A percentile compares a stretch with the other conserved stretches of the same genome.
phyloP scores from a whole-genome alignment of 192 early-diverging fungal genomes.

The Backusella sp. region DNA sequence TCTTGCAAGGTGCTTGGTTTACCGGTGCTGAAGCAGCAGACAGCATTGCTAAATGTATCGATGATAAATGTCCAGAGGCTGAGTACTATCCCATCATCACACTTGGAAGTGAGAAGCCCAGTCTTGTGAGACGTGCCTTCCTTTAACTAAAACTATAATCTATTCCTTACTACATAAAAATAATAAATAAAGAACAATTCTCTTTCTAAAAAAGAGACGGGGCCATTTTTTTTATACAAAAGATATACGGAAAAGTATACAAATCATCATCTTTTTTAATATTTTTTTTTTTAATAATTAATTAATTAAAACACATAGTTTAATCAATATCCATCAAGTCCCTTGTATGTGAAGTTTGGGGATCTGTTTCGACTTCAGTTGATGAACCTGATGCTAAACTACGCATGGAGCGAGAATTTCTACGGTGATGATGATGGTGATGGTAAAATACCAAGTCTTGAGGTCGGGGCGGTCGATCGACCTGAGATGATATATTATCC shows the following conservation, averaged over 20 bases:
- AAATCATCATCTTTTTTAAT: neutral
- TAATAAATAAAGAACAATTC: neutral
- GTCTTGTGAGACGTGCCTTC: conserved; percentile 5
- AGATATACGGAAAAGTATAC: neutral
- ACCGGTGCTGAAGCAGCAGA: conserved; percentile 14
- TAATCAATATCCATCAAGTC: conserved; percentile 27
- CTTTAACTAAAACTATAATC: neutral
- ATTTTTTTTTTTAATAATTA: neutral
- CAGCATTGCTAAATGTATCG: conserved; percentile 17
- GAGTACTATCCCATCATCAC: conserved; percentile 28
- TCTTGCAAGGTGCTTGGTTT: conserved; percentile 33
- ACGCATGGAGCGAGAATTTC: conserved; percentile 23
- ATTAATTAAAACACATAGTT: neutral
- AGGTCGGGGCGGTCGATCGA: conserved; percentile 15
- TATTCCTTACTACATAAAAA: neutral
- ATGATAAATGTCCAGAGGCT: conserved; percentile 21
- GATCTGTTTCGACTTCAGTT: conserved; percentile 31
- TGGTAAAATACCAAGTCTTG: conserved; percentile 20
- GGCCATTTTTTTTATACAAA: no score
- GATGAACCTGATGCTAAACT: conserved; percentile 33
- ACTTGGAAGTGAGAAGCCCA: neutral
- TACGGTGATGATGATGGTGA: conserved; percentile 14
- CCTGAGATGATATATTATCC: neutral
- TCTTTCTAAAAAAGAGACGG: neutral
- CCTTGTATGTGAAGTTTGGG: conserved; percentile 11